Evolutionary conservation across 2,329 filamentous ascomycete genomes (phyloP), one percentile per base, ranked within the genome.

Genomic region (Pyrenophora teres): DNA sequence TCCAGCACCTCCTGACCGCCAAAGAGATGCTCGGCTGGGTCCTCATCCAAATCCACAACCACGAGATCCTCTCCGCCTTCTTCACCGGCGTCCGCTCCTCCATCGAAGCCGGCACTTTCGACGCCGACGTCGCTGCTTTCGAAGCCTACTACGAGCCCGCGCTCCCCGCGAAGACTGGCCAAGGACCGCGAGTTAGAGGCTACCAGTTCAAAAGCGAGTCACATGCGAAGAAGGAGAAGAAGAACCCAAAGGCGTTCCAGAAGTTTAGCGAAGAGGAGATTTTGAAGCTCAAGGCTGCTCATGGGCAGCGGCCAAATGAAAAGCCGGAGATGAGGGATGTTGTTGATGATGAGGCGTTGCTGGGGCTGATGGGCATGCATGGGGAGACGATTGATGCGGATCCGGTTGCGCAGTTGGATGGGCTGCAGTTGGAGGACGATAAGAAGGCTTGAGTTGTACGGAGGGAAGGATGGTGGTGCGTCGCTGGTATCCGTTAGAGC

Each of bases 1-100:
- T 99, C 31, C 88, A 92, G 59, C 94, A 99, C 72, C 81, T 97
- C 1, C 83, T 99, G 5, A 81, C 85, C 40, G 92, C 94, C 0
- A 95, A 92, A 68, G 94, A 99, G 74, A 97, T 99, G 94, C 84
- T 97, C 4, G 93, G 88, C 19, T 99, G 94, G 94, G 89, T 88
- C 0, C 80, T 99, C 6, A 80, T 99, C 6, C 93, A 97, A 72
- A 82, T 96, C 3, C 94, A 99, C 76, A 99, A 99, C 71, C 87
- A 95, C 70, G 81, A 86, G 54, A 76, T 88, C 6, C 74, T 96
- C 46, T 81, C 83, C 39, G 65, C 76, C 0, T 96, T 97, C 77
- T 96, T 97, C 72, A 73, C 77, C 0, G 82, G 80, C 0, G 78
- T 96, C 6, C 85, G 93, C 16, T 69, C 74, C 1, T 85, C 85